phyloP scores from a whole-genome alignment of 441 rosid species.

The Bruguiera hainesii region DNA sequence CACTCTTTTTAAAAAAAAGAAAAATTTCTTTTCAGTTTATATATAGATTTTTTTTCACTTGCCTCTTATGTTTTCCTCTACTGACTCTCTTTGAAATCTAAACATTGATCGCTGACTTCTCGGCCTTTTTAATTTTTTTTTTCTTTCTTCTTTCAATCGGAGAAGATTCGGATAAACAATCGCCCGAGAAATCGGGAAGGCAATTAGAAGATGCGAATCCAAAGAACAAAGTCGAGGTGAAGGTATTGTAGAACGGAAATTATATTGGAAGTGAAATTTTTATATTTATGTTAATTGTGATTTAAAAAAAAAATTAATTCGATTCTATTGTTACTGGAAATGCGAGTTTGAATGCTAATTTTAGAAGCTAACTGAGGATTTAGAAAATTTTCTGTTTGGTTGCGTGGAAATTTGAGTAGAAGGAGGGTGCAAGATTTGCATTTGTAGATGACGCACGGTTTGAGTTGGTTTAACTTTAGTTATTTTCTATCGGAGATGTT shows the following conservation, averaged over 20 bases:
- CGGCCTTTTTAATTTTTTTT: slow-evolving; percentile 12
- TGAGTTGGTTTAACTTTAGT: background rate
- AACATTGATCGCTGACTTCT: background rate
- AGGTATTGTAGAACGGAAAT: slow-evolving; percentile 33
- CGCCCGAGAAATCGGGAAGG: slow-evolving; percentile 20
- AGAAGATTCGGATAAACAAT: slow-evolving; percentile 55
- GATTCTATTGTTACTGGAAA: background rate
- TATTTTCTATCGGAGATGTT: background rate
- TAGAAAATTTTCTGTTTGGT: background rate
- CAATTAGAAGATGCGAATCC: slow-evolving; percentile 19
- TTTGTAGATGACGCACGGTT: background rate
- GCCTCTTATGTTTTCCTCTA: background rate
- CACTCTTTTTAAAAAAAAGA: background rate
- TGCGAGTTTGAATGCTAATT: background rate
- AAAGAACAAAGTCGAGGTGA: slow-evolving; percentile 36
- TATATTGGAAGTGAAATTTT: background rate
- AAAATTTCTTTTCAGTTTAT: background rate
- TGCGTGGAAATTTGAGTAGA: slow-evolving; percentile 3
- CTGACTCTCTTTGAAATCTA: background rate
- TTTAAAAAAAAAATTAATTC: background rate
- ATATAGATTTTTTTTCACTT: slow-evolving; percentile 15
- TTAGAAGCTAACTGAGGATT: background rate
- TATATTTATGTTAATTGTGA: background rate
- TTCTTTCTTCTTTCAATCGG: slow-evolving; percentile 20
- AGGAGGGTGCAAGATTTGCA: background rate